Evolutionary conservation across 257 asterid species (phyloP), one percentile per base, ranked within the genome.

Genomic region (Mentha longifolia): DNA sequence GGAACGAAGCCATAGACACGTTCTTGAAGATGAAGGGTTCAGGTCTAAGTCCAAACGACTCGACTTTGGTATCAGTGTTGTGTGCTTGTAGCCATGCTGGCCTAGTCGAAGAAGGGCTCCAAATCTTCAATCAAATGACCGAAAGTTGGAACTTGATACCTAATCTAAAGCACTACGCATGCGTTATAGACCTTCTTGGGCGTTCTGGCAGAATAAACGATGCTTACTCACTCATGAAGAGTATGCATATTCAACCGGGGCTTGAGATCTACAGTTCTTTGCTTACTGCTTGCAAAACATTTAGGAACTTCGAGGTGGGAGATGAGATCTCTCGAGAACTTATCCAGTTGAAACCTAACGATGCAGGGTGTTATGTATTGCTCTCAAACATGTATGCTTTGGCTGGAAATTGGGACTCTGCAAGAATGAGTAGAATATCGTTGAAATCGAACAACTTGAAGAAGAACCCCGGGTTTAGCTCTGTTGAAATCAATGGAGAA

Each of bases 111-210:
- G 72, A 76, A 76, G 95, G 91, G 65, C 84, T 85, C 37, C 55
- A 72, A 68, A 82, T 88, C 41, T 88, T 85, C 28, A 31, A 77
- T 39, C 73, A 55, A n/a, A 85, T 88, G 86, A 75, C 60, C 0
- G 61, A 80, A 70, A 57, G 10, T 65, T 77, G 87, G 85, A 71
- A 79, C 73, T 19, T 85, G 6, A 50, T 14, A 19, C 90, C 88
- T 16, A 83, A 42, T 60, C 55, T 54, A n/a, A 83, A 81, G 82
- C 90, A 85, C 66, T 87, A 85, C 66, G 87, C 85, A 2, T 85
- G 90, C 73, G 78, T 83, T 35, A 43, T 87, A 15, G 88, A 85
- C 83, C 84, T 87, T 7, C 88, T 87, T 30, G 87, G 84, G 2
- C 88, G 93, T n/a, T 82, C 87, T 35, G 90, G 90, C 10, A 58